Conservation (phyloP, 2,329 filamentous ascomycete species). For the Scedosporium boydii region DNA sequence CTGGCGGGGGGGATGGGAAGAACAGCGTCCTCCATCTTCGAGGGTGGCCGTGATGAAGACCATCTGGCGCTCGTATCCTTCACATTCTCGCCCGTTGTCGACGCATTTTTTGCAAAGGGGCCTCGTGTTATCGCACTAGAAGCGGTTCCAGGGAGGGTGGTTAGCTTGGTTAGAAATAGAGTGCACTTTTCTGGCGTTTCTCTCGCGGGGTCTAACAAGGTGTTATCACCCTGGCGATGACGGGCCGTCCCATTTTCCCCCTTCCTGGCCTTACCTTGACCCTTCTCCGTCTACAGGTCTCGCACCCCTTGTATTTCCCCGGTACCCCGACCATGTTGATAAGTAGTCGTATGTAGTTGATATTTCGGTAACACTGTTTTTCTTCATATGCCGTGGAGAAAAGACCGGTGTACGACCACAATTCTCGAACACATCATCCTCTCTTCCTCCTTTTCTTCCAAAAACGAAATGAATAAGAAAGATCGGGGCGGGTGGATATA, state of each 20-base stretch:
- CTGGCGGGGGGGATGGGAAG: conserved; percentile 40
- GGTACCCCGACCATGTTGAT: conserved; percentile 50
- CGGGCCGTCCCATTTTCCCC: not conserved
- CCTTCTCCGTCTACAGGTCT: conserved; percentile 48
- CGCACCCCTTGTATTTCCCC: conserved; percentile 56
- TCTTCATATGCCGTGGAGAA: not conserved
- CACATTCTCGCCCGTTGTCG: conserved; percentile 46
- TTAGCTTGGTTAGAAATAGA: not conserved
- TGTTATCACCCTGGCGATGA: not conserved
- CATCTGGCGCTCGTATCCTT: conserved; percentile 52
- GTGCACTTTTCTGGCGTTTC: not conserved
- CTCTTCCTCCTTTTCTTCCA: not conserved
- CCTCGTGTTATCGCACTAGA: conserved; percentile 51
- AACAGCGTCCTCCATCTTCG: conserved; percentile 43
- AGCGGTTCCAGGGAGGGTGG: not conserved
- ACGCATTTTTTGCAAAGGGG: conserved; percentile 53
- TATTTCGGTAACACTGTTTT: not conserved
- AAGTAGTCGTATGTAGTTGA: conserved; percentile 4
- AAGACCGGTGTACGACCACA: not conserved
- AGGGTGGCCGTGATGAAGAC: conserved; percentile 55
- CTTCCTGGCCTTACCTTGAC: conserved; percentile 37
- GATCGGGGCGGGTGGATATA: not conserved
- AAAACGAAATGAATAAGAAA: not conserved
- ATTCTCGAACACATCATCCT: not conserved
- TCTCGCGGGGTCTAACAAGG: not conserved